phyloP scores from a whole-genome alignment of 2,329 filamentous ascomycete species.

The Aspergillus vadensis region DNA sequence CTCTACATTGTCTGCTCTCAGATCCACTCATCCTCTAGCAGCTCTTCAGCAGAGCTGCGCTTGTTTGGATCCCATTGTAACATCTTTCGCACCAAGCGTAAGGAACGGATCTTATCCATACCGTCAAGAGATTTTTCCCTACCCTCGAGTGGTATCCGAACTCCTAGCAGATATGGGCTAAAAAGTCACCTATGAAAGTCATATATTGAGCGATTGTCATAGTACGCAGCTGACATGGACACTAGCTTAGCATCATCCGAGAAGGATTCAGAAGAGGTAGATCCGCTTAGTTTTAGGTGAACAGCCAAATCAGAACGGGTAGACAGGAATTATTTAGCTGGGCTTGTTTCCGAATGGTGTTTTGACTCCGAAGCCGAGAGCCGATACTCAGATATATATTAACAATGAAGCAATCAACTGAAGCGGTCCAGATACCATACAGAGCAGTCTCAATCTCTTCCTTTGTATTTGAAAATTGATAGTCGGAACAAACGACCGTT shows the following conservation, averaged over 20 bases:
- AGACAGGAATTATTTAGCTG: no score
- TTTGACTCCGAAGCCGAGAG: no score
- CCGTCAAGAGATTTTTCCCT: slow-evolving; percentile 42
- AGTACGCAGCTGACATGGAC: not conserved
- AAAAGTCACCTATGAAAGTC: slow-evolving; percentile 29
- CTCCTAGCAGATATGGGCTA: slow-evolving; percentile 22
- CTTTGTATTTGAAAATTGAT: no score
- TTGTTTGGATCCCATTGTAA: slow-evolving; percentile 38
- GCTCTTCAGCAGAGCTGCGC: slow-evolving; percentile 34
- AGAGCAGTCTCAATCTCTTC: no score
- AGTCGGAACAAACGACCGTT: no score
- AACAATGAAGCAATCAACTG: no score
- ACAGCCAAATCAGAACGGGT: no score
- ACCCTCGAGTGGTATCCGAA: slow-evolving; percentile 34
- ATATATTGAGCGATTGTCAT: slow-evolving; percentile 4
- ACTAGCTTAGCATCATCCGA: slow-evolving; percentile 34
- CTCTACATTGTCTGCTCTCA: not conserved
- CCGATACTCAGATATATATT: no score
- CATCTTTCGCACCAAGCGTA: slow-evolving; percentile 40
- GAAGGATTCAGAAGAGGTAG: slow-evolving; percentile 35
- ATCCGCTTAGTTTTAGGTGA: no score
- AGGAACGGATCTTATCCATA: slow-evolving; percentile 32
- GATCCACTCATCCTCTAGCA: slow-evolving; percentile 34
- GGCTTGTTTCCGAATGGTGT: no score
- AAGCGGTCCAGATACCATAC: no score